These are phyloP conservation scores for Russula abietina DNA, from an alignment of 768 basidiomycete species.

Conservation along the genomic window DNA sequence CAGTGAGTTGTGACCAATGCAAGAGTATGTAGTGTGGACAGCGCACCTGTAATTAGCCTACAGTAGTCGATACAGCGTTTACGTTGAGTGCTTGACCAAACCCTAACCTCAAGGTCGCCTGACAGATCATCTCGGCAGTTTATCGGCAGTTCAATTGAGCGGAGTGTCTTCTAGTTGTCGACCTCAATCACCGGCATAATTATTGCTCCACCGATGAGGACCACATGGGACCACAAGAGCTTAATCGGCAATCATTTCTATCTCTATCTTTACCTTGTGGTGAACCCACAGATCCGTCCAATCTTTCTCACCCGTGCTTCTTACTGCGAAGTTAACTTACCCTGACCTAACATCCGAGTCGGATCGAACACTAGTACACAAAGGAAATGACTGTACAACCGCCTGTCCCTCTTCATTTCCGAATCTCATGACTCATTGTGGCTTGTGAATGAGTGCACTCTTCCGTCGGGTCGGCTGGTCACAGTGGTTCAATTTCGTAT, in stretches of 20 bases:
- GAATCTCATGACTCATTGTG: background rate
- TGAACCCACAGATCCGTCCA: background rate
- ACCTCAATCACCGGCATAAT: too few relatives aligned
- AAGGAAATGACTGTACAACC: background rate
- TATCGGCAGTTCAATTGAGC: too few relatives aligned
- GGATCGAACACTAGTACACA: background rate
- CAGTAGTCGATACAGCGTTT: too few relatives aligned
- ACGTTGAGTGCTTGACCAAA: too few relatives aligned
- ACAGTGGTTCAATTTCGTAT: background rate
- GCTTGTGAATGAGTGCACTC: background rate
- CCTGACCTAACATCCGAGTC: background rate
- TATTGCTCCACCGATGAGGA: too few relatives aligned
- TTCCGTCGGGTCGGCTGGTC: background rate
- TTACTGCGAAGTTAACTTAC: background rate
- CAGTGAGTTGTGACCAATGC: background rate
- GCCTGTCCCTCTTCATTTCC: background rate
- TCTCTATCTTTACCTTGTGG: background rate
- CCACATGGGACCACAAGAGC: too few relatives aligned
- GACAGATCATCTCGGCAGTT: too few relatives aligned
- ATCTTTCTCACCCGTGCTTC: background rate
- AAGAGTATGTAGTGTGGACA: too few relatives aligned
- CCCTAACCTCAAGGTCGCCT: background rate
- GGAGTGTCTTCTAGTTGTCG: too few relatives aligned
- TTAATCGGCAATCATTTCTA: background rate
- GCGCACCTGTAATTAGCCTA: background rate